Percentiles rank a stretch among this genome's conserved stretches.
Evolutionary conservation across 75 land plant species (phyloP).

Genomic region (Adiantum capillusveneris): DNA sequence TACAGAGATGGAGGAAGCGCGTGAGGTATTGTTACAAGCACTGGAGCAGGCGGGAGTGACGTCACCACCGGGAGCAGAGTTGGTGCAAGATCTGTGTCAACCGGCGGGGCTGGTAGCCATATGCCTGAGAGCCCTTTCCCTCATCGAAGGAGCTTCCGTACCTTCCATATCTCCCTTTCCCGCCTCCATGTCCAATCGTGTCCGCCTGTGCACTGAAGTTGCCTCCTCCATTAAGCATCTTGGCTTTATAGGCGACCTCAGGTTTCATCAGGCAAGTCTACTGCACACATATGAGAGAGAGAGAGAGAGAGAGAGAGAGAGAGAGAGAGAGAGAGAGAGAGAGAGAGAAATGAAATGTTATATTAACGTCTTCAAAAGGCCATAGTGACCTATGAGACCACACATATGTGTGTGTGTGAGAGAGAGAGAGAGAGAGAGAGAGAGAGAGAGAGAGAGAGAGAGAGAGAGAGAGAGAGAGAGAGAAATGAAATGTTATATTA

Average conservation of each 20-base stretch:
- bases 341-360: too few relatives aligned
- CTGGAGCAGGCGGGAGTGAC: conserved; percentile 45
- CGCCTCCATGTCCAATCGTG: conserved; percentile 37
- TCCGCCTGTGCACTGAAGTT: conserved; percentile 46
- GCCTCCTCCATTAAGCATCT: conserved; percentile 42
- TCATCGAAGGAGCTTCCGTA: conserved; percentile 14
- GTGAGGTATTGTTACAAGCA: conserved; percentile 46
- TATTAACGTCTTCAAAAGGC: too few relatives aligned
- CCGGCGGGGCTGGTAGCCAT: conserved; percentile 42
- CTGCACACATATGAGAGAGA: too few relatives aligned
- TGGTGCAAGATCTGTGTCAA: conserved; percentile 25
- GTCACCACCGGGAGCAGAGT: conserved; percentile 36
- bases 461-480: too few relatives aligned
- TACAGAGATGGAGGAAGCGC: conserved; percentile 80
- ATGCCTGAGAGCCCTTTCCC: conserved; percentile 40
- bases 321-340: too few relatives aligned
- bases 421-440: too few relatives aligned
- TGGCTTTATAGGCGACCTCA: conserved; percentile 55
- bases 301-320: too few relatives aligned
- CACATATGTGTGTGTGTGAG: too few relatives aligned
- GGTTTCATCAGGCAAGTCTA: conserved; percentile 57
- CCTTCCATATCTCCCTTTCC: conserved; percentile 28
- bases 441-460: too few relatives aligned
- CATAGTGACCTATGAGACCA: too few relatives aligned
- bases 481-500: too few relatives aligned